Base-by-base conservation (phyloP, 148 eudicot species). In the Cornus kousa region DNA sequence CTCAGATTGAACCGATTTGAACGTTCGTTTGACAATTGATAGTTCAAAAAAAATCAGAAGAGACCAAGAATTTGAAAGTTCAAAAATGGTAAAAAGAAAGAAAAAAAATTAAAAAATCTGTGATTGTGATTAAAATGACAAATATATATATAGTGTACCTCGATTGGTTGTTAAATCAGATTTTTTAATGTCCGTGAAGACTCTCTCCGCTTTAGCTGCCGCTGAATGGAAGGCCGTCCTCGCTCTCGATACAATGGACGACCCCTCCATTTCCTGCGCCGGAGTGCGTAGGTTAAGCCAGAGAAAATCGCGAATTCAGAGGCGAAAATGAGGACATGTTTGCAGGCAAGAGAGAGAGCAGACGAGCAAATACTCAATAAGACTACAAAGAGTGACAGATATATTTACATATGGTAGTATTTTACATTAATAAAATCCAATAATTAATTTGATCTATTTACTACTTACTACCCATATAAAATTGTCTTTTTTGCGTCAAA, bases 191-290 rank as follows among this genome's bases (percentile, higher is more conserved):
- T 91, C 97, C 60, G 84, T 85, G 78, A 95, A 81, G 77, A 86
- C 91, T 82, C 84, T 88, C 85, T 94, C 98, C 81, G 98, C 97
- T 86, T 92, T 94, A 67, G 93, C 97, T 46, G 98, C 98, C 0
- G 98, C 98, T 65, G 97, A 92, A 87, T 94, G 88, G 79, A 94
- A 89, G 87, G 97, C 98, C 35, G 86, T 86, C 88, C 94, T 91
- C 35, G 97, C 97, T 86, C 78, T 88, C 14, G 94, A 90, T 53
- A 95, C 95, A 22, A 91, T 72, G 69, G 88, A 91, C 40, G 83
- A 78, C 40, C 82, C 86, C 82, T 90, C 93, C 91, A 89, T 89
- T 33, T 75, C 67, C 22, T 60, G 78, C 80, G 71, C 66, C 70
- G 71, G 32, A 28, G 68, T 73, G 35, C 37, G 76, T 7, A 65